Evolutionary conservation across 2,329 filamentous ascomycete genomes (phyloP), one percentile per base, ranked within the genome.

Genomic region (Thielaviopsis cerberus): DNA sequence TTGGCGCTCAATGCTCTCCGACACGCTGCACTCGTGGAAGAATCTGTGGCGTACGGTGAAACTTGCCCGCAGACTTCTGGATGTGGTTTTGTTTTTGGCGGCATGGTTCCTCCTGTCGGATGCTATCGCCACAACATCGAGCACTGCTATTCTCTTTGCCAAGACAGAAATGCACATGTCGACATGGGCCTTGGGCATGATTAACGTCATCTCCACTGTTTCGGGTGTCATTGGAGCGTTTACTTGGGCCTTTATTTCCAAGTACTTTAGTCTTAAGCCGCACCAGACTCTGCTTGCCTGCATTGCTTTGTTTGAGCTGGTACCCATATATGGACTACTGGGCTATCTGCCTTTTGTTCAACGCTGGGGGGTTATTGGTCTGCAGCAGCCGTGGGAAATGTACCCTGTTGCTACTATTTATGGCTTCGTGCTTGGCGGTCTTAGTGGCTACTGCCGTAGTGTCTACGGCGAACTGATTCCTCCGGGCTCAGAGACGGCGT

Each of bases 341-440:
- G 90, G 90, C 0, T 96, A 92, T 66, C 76, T 97, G 17, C 88
- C 90, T 0, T 81, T 87, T 6, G 77, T 98, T 53, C 78, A 82
- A 64, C 72, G 75, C 7, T 80, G 85, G 69, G 90, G 88, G 0
- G 81, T 87, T 4, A 72, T 89, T 48, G 92, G 92, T 1, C 76
- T 98, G n/a, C 89, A 95, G 69, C 83, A 92, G 67, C 84, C 87
- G 2, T 95, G 89, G 87, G 92, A 98, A 65, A 96, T 98, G 88
- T 97, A 92, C 65, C 87, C 88, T 0, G 72, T 98, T 0, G 90
- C 88, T 0, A 86, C 86, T 2, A 81, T 97, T 13, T 97, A 96
- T 69, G 92, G 92, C 0, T 81, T 98, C 54, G 90, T 97, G 1
- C 80, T 97, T 27, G 92, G 92, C n/a, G 92, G 92, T 0, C 73